Conservation (phyloP, 208 protist genomes). For the Naegleria gruberi region DNA sequence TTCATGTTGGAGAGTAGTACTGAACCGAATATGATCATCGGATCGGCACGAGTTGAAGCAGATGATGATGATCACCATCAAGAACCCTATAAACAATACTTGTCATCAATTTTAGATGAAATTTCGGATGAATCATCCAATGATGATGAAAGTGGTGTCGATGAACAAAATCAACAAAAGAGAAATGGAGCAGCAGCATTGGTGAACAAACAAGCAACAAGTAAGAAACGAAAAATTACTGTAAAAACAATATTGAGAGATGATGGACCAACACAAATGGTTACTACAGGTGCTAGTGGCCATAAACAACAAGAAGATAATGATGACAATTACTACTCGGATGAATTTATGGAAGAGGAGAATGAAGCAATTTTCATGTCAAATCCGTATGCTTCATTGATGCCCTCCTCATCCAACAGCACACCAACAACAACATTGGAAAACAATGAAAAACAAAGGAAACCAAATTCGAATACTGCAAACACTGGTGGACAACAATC, state of each 20-base stretch:
- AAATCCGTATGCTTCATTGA: neutral
- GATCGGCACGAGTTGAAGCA: no score
- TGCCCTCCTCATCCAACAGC: neutral
- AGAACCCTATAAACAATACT: no score
- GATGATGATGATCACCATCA: no score
- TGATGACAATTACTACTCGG: neutral
- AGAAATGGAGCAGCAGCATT: neutral
- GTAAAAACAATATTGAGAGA: neutral
- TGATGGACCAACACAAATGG: no score
- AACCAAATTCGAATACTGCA: neutral
- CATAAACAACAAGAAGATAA: neutral
- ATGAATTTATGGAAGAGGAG: neutral
- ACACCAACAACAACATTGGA: neutral
- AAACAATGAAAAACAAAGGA: neutral
- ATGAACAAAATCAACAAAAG: no score
- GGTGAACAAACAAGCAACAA: neutral
- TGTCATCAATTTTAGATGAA: neutral
- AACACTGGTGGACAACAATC: no score
- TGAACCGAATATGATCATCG: no score
- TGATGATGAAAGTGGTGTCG: neutral
- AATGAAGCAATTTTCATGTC: neutral
- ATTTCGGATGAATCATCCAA: neutral
- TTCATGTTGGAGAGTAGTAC: no score
- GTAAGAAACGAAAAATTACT: no score
- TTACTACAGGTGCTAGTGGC: neutral